phyloP scores from a whole-genome alignment of 139 green algal genomes.

The Haematococcus sp. region DNA sequence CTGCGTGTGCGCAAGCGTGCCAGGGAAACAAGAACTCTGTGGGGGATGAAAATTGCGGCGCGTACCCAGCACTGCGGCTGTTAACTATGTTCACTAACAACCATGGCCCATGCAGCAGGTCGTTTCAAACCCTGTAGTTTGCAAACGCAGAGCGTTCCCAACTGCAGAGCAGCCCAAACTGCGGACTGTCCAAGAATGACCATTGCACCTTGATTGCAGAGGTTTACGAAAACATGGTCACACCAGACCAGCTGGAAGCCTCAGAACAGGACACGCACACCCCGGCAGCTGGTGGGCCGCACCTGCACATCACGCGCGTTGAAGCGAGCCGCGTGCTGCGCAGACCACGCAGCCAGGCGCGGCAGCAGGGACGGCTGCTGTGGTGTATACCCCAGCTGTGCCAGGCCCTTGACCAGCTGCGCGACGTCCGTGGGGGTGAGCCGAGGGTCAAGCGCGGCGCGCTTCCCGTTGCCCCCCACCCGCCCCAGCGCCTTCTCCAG shows the following conservation, averaged over 20 bases:
- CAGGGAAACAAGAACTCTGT: not conserved
- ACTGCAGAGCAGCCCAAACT: no score
- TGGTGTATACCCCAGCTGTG: conserved; percentile 1
- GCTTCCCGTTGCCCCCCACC: not conserved
- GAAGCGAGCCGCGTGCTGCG: not conserved
- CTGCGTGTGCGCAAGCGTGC: not conserved
- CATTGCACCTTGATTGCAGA: no score
- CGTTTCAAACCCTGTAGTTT: no score
- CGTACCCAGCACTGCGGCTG: no score
- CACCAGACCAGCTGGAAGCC: no score
- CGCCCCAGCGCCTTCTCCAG: not conserved
- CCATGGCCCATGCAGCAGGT: no score
- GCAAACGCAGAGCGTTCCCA: no score
- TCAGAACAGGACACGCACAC: not conserved
- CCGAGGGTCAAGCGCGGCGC: not conserved
- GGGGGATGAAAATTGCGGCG: not conserved
- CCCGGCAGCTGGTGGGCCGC: no score
- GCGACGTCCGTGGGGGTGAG: conserved; percentile 12
- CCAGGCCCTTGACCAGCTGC: conserved; percentile 29
- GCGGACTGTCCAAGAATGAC: no score
- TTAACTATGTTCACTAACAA: no score
- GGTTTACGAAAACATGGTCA: no score
- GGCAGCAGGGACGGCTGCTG: not conserved
- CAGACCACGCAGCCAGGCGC: not conserved
- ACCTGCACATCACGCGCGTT: conserved; percentile 6